Base-by-base conservation (phyloP, 2,329 filamentous ascomycete species). In the Zasmidium angulare region DNA sequence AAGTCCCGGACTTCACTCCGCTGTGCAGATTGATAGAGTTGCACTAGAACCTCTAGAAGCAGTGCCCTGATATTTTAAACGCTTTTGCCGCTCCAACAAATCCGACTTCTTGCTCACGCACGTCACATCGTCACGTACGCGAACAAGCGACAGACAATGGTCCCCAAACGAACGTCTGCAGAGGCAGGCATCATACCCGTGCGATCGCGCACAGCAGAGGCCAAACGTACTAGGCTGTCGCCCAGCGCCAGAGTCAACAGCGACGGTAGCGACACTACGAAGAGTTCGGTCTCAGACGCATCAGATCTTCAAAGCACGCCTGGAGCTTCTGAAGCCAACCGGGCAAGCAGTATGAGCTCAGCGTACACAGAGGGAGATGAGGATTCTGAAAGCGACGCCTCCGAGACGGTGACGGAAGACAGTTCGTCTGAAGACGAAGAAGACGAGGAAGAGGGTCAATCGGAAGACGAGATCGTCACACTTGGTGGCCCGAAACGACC, bases 401-500 rank as follows among this genome's bases (percentile, higher is more conserved):
- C 43, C 4, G 24, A 43, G 2, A 46, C 36, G 3, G 29, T 36
- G n/a, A 49, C 40, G 10, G 56, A 48, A 20, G 53, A 46, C 46
- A 21, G 11, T 24, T 53, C 51, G 26, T 53, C 36, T 21, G 46
- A 48, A 14, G 51, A 55, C 2, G 40, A 55, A 31, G 55, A 57
- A 3, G 55, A 51, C 3, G 56, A 58, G 10, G 51, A 46, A 22
- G 55, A 56, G 19, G 50, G 36, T 7, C 55, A 58, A 22, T 31
- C 24, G 26, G 58, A 53, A 46, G 49, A 52, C 29, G 48, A 55
- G 52, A 47, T 64, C 1, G 29, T 63, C 23, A 62, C 59, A 3
- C 20, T 66, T 2, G 61, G 59, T 17, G 62, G 58, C 10, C 56
- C 63, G 1, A 52, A 60, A 31, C 67, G 63, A 54, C 68, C 64